Evolutionary conservation across 2,329 filamentous ascomycete species (phyloP).

Genomic region (Talaromyces sp.): DNA sequence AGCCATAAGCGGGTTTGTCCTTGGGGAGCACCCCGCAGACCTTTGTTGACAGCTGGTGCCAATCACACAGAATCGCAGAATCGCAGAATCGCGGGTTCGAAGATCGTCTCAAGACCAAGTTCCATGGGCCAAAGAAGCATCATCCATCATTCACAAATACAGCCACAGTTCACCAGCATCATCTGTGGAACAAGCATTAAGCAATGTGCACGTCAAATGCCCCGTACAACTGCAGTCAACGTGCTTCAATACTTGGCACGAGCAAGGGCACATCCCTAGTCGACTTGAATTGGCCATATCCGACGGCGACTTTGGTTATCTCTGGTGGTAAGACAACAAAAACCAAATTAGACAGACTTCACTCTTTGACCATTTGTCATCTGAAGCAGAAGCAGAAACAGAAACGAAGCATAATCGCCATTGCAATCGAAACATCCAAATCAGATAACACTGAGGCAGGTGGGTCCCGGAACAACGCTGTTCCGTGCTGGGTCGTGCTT

Average conservation of each 20-base stretch:
- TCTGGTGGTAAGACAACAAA: background rate
- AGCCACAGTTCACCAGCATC: background rate
- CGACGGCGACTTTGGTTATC: background rate
- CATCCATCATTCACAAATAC: background rate
- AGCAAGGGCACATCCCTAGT: background rate
- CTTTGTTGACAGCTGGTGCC: no score
- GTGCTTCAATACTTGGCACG: background rate
- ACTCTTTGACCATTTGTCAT: background rate
- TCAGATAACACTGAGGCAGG: background rate
- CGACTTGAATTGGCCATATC: background rate
- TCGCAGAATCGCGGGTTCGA: background rate
- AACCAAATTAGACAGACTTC: background rate
- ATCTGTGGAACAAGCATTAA: background rate
- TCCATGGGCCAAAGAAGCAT: no score
- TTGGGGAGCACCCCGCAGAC: no score
- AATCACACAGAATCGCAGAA: background rate
- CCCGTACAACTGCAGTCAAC: background rate
- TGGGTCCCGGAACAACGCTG: conserved; percentile 24
- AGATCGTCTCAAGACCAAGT: no score
- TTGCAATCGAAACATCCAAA: background rate
- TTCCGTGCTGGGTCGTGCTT: conserved; percentile 16
- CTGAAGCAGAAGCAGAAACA: background rate
- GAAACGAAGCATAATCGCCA: background rate
- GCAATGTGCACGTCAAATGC: background rate
- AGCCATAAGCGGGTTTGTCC: no score